phyloP scores from a whole-genome alignment of 768 basidiomycete species.

The Kwoniella sp. region DNA sequence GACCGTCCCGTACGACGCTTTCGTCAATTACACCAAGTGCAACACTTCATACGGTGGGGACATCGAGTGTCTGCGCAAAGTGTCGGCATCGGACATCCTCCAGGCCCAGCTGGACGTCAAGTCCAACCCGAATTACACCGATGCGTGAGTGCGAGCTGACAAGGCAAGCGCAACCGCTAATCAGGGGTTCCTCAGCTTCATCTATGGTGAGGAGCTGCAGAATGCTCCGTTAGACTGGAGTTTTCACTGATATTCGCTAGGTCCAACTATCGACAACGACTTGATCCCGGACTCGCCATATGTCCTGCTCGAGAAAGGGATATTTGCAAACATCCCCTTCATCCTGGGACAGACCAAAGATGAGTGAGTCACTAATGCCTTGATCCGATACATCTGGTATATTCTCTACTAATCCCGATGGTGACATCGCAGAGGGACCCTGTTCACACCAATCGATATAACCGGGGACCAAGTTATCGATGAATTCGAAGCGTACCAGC shows the following conservation, averaged over 20 bases:
- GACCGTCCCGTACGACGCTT: conserved; percentile 31
- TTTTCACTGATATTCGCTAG: background rate
- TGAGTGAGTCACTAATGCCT: conserved; percentile 32
- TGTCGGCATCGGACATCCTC: conserved; percentile 25
- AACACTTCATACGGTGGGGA: conserved; percentile 7
- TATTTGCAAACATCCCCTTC: conserved; percentile 39
- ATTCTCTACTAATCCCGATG: background rate
- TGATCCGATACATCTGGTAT: background rate
- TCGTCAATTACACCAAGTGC: conserved; percentile 32
- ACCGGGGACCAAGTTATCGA: background rate
- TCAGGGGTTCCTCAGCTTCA: conserved; percentile 22
- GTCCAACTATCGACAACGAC: conserved; percentile 42
- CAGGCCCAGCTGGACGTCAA: conserved; percentile 27
- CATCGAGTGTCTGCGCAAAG: conserved; percentile 36
- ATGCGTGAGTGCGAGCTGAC: conserved; percentile 13
- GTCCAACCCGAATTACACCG: conserved; percentile 13
- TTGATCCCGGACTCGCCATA: conserved; percentile 41
- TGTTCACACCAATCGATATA: conserved; percentile 2
- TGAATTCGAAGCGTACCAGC: background rate
- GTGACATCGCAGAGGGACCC: conserved; percentile 4
- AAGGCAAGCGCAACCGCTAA: too few relatives aligned
- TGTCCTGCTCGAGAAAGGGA: conserved; percentile 29
- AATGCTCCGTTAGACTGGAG: background rate
- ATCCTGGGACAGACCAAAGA: conserved; percentile 44
- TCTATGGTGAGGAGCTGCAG: conserved; percentile 14